Evolutionary conservation across 2,329 filamentous ascomycete species (phyloP).

Genomic region (Neofusicoccum parvum): DNA sequence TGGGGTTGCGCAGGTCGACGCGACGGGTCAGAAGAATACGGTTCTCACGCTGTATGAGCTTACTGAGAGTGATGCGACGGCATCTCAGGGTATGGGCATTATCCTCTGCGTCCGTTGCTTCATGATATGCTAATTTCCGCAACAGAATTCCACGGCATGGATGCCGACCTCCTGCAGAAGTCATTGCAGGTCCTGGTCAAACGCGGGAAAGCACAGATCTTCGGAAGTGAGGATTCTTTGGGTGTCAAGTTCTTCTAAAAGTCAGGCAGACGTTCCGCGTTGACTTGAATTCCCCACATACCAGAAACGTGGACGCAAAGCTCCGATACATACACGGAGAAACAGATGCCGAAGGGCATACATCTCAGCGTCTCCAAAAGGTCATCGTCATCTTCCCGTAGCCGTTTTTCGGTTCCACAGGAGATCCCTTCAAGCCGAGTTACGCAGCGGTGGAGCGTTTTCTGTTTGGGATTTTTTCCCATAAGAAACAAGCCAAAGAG

Average conservation of each 20-base stretch:
- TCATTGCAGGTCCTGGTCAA: slow-evolving; percentile 82
- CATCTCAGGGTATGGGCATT: slow-evolving; percentile 58
- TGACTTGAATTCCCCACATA: no score
- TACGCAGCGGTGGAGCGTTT: no score
- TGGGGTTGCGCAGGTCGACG: slow-evolving; percentile 57
- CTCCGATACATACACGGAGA: no score
- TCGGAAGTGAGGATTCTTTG: slow-evolving; percentile 82
- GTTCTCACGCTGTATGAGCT: slow-evolving; percentile 95
- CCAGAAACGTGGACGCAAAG: no score
- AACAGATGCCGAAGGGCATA: no score
- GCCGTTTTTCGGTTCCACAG: no score
- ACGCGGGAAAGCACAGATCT: slow-evolving; percentile 88
- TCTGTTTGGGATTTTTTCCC: no score
- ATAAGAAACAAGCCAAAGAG: no score
- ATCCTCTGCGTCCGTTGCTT: not conserved
- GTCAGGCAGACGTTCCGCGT: not conserved
- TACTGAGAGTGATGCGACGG: slow-evolving; percentile 79
- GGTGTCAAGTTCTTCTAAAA: slow-evolving; percentile 95
- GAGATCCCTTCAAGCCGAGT: no score
- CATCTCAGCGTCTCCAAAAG: no score
- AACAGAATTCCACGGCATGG: slow-evolving; percentile 83
- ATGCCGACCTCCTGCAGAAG: slow-evolving; percentile 76
- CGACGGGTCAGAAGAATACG: slow-evolving; percentile 82
- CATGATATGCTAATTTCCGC: not conserved
- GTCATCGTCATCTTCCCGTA: no score